These are phyloP conservation scores for Rauvolfia tetraphylla DNA, from an alignment of 257 asterid genomes.

Conservation along the genomic window DNA sequence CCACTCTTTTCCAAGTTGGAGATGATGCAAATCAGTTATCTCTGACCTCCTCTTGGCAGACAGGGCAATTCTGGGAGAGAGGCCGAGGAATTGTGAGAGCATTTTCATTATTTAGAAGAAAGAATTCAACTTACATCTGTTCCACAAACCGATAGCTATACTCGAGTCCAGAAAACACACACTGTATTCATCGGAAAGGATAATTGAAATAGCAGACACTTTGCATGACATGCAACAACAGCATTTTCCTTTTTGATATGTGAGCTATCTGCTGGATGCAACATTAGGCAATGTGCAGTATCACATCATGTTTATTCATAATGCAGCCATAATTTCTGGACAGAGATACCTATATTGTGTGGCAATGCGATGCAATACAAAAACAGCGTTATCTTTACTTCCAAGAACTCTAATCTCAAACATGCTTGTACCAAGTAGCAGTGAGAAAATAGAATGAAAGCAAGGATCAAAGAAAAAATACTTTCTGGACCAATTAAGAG, in stretches of 20 bases:
- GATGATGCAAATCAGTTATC: constrained; percentile 36
- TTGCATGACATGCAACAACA: not conserved
- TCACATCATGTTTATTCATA: too few relatives aligned
- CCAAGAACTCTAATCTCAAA: not conserved
- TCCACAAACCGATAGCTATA: not conserved
- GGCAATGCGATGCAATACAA: not conserved
- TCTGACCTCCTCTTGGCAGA: constrained; percentile 71
- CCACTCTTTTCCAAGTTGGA: not conserved
- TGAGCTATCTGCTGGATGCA: not conserved
- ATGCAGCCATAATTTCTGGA: not conserved
- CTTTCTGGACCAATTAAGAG: not conserved
- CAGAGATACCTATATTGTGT: not conserved
- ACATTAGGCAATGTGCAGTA: too few relatives aligned
- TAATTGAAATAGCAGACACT: not conserved
- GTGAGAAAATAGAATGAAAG: not conserved
- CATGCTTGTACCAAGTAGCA: not conserved
- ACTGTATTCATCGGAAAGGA: too few relatives aligned
- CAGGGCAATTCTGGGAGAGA: constrained; percentile 68
- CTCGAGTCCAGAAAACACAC: not conserved
- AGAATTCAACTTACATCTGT: not conserved
- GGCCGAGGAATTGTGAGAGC: not conserved
- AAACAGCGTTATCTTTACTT: not conserved
- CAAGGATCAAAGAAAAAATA: not conserved
- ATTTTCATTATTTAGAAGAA: constrained; percentile 3
- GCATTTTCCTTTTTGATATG: too few relatives aligned